These are phyloP conservation scores for Poronia punctata DNA, from an alignment of 495 filamentous ascomycete species.

Conservation along the genomic window DNA sequence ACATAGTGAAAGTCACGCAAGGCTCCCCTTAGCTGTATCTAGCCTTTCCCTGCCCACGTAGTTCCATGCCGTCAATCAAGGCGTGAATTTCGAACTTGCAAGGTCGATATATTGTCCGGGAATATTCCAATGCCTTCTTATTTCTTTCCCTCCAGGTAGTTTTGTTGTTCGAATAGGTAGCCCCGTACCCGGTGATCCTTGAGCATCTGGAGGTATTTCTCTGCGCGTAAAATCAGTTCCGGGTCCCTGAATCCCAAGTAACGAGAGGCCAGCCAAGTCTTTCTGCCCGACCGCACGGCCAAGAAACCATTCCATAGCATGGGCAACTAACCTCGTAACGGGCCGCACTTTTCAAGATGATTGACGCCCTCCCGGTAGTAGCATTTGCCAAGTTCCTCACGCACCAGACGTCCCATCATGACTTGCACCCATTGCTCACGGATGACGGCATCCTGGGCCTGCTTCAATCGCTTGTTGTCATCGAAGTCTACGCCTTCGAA, in stretches of 20 bases:
- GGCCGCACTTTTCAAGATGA: constrained; percentile 93
- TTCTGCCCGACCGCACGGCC: no score
- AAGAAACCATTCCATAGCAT: no score
- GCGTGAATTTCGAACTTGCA: no score
- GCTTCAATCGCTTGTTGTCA: constrained; percentile 82
- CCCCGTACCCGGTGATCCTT: constrained; percentile 78
- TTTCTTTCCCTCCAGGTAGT: constrained; percentile 57
- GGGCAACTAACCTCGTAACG: constrained; percentile 70
- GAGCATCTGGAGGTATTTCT: constrained; percentile 88
- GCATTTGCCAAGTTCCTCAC: constrained; percentile 93
- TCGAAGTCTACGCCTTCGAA: constrained; percentile 98
- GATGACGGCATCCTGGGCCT: constrained; percentile 88
- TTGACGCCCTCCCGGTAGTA: constrained; percentile 93
- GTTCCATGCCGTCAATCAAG: no score
- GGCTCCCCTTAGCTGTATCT: neutral
- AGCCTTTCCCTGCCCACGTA: no score
- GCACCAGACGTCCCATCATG: constrained; percentile 93
- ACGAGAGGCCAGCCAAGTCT: no score
- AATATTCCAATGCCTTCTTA: no score
- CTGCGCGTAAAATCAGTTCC: constrained; percentile 39
- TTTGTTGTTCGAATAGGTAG: constrained; percentile 88
- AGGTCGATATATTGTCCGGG: no score
- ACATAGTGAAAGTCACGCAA: neutral
- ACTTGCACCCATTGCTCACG: constrained; percentile 94
- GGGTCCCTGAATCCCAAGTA: neutral